Percentiles rank a stretch among this genome's conserved stretches.
phyloP scores from a whole-genome alignment of 208 protist genomes.

The Acanthamoeba castellanii region DNA sequence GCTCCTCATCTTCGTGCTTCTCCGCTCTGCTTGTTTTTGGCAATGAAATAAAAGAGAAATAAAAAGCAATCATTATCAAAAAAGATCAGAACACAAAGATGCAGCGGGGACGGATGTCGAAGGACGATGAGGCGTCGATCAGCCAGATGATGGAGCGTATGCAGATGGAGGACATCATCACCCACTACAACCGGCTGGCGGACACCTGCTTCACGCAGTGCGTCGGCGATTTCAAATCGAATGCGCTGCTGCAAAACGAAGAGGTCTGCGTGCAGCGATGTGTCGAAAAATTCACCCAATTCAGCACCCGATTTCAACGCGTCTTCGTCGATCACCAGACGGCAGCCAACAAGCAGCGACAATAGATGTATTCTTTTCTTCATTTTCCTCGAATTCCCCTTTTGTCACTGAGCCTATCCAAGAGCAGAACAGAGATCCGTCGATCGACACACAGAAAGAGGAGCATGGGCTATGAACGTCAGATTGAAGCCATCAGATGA shows the following conservation, averaged over 20 bases:
- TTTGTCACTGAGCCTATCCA: too few relatives aligned
- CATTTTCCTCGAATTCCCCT: not conserved
- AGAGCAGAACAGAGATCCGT: too few relatives aligned
- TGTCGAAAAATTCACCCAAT: slow-evolving; percentile 64
- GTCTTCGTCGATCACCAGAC: slow-evolving; percentile 70
- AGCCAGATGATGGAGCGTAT: slow-evolving; percentile 66
- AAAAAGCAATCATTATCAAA: not conserved
- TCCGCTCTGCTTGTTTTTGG: too few relatives aligned
- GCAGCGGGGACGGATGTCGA: slow-evolving; percentile 47
- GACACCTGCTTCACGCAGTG: slow-evolving; percentile 65
- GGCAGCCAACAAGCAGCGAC: slow-evolving; percentile 19
- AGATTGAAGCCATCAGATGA: too few relatives aligned
- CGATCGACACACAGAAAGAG: too few relatives aligned
- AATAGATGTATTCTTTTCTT: not conserved
- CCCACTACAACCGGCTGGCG: slow-evolving; percentile 58
- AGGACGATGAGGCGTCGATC: slow-evolving; percentile 34
- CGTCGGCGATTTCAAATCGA: slow-evolving; percentile 69
- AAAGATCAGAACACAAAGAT: not conserved
- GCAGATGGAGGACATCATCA: slow-evolving; percentile 59
- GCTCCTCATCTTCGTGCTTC: too few relatives aligned
- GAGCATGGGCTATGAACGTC: too few relatives aligned
- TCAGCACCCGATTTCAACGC: slow-evolving; percentile 42
- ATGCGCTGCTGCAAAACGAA: slow-evolving; percentile 1
- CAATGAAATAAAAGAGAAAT: not conserved
- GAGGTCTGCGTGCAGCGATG: slow-evolving; percentile 60